Base-by-base conservation (phyloP, 805 yeast species). In the Yarrowia alimentaria region DNA sequence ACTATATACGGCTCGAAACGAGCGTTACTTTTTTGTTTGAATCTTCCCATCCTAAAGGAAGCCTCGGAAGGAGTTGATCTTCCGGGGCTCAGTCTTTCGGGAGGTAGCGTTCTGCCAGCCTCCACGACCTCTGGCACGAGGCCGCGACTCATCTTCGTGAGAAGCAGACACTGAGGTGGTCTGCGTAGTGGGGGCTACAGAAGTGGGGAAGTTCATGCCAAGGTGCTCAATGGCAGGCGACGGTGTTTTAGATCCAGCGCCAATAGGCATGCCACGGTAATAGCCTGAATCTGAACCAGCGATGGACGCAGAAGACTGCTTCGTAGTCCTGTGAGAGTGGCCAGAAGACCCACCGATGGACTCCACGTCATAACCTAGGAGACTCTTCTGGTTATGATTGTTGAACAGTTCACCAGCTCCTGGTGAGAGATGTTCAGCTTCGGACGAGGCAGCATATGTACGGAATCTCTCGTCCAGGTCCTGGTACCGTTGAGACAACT, bases 391-490 rank as follows among this genome's bases (percentile, higher is more conserved):
- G 47, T 40, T 40, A 13, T 14, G 19, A 28, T 40, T 40, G 33
- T 28, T 19, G 33, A 40, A 40, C 14, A 40, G 25, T 19, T 40
- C 47, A 3, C 47, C 47, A 3, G 33, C 18, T 9, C 47, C 47
- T 1, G 47, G 47, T n/a, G 47, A n/a, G 18, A 40, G 18, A 16
- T 40, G 16, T 28, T 40, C 21, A 7, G 43, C 53, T 28, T 33
- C 54, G 6, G 29, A 30, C 6, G 26, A 16, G 4, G 52, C 34
- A 8, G 51, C 38, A 8, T 29, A 52, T n/a, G 52, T 51, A 11
- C 62, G 49, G 29, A 62, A 56, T 25, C 60, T 61, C 20, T 54
- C 56, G 49, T 62, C 61, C 13, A 64, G 55, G 4, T 55, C 57
- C n/a, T 52, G 52, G 52, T 60, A 59, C 11, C 61, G 60, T 7